Percentiles rank a stretch among this genome's conserved stretches.
phyloP scores from a whole-genome alignment of 345 rosid genomes.

The Melaleuca alternifolia region DNA sequence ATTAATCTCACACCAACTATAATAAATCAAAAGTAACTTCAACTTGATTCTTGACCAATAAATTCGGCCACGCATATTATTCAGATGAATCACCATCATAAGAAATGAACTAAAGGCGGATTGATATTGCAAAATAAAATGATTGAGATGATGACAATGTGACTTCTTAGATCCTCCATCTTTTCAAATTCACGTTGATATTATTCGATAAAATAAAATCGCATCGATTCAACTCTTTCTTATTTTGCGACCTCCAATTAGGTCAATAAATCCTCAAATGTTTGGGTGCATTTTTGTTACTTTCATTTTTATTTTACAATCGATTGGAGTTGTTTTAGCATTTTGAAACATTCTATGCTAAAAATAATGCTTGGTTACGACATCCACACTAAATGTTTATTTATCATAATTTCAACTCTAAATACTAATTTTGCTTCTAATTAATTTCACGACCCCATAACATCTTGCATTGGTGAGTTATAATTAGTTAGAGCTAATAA shows the following conservation, averaged over 20 bases:
- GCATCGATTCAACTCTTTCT: background rate
- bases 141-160: background rate
- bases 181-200: background rate
- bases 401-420: background rate
- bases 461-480: background rate
- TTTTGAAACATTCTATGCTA: no score
- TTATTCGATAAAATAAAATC: no score
- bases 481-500: background rate
- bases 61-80: background rate
- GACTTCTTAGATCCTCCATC: background rate
- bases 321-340: no score
- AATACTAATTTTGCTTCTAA: background rate
- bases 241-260: background rate
- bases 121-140: background rate
- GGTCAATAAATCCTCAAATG: no score
- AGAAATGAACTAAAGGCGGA: background rate
- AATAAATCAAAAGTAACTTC: background rate
- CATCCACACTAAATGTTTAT: background rate
- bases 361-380: background rate
- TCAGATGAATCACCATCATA: accelerated
- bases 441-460: background rate
- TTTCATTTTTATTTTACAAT: no score
- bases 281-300: no score
- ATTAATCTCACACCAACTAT: background rate
- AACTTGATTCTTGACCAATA: background rate